Percentiles rank a stretch among this genome's conserved stretches.
phyloP scores from a whole-genome alignment of 345 rosid genomes.

The Salix viminalis region DNA sequence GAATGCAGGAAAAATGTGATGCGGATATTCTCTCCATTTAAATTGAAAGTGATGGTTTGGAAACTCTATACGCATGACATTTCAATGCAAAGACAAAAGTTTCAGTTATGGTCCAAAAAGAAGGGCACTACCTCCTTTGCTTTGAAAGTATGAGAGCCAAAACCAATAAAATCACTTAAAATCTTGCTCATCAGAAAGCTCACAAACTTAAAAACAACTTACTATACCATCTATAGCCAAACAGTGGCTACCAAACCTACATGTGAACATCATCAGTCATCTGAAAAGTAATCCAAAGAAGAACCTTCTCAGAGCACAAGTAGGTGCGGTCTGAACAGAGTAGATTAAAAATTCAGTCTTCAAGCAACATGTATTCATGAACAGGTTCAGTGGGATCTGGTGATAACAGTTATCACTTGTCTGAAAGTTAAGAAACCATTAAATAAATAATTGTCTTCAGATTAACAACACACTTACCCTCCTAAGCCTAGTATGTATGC shows the following conservation, averaged over 20 bases:
- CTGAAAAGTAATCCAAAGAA: neutral
- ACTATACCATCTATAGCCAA: neutral
- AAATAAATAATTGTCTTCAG: neutral
- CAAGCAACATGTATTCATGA: neutral
- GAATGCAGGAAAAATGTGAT: neutral
- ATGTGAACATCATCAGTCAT: neutral
- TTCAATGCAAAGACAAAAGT: too few relatives aligned
- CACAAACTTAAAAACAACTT: neutral
- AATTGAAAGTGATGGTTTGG: too few relatives aligned
- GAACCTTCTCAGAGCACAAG: neutral
- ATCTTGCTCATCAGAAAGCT: neutral
- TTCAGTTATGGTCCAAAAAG: too few relatives aligned
- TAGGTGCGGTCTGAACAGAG: neutral
- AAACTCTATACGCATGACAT: too few relatives aligned
- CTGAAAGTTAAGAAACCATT: neutral
- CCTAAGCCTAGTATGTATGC: neutral
- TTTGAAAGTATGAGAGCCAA: neutral
- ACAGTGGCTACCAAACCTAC: neutral
- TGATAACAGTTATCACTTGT: neutral
- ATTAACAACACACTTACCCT: neutral
- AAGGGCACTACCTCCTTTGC: too few relatives aligned
- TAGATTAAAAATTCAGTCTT: neutral
- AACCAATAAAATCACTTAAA: neutral
- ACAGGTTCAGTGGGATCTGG: neutral
- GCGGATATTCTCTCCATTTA: neutral